Base-by-base conservation (phyloP, 75 land plant genomes). In the Pseudotsuga menziesii region DNA sequence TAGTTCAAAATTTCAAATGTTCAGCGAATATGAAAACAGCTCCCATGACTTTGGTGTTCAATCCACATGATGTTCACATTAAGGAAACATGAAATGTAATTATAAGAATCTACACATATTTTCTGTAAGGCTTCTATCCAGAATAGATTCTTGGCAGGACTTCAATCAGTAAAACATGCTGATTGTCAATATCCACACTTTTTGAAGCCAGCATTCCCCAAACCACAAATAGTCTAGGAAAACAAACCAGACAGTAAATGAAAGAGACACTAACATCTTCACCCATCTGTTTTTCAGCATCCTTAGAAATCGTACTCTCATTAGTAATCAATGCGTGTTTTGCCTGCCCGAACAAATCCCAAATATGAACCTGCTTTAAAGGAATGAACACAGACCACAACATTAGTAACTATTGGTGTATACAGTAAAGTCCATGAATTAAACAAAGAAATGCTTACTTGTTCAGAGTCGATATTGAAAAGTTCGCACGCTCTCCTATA, bases 341-440 rank as follows among this genome's bases (percentile, higher is more conserved):
- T 75, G 86, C 83, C 70, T 82, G 85, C 60, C 93, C 90, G 79
- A 85, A 93, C 25, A 86, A 93, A 61, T 93, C 92, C 92, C 95
- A 90, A 22, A 93, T 80, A 35, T 77, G 87, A 70, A 88, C 79
- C 95, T 92, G 87, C 5, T 25, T 61, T 58, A 69, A n/a, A 3
- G 63, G 8, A 79, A 32, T 58, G 7, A 57, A 54, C 59, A n/a
- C 19, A n/a, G 13, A 70, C 16, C 54, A 58, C n/a, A n/a, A 76
- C 35, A 14, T n/a, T 74, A 36, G 25, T 58, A 27, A 20, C 3
- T 3, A 61, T 1, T 41, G 11, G 2, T 32, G 17, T 57, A 63
- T 4, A 5, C 13, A 23, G 74, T 25, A 12, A 56, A 23, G 9
- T 44, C 56, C 16, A 19, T 73, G 9, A 77, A 15, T 63, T 54